phyloP scores from a whole-genome alignment of 2,329 filamentous ascomycete genomes.

The Keithomyces neogunnii region DNA sequence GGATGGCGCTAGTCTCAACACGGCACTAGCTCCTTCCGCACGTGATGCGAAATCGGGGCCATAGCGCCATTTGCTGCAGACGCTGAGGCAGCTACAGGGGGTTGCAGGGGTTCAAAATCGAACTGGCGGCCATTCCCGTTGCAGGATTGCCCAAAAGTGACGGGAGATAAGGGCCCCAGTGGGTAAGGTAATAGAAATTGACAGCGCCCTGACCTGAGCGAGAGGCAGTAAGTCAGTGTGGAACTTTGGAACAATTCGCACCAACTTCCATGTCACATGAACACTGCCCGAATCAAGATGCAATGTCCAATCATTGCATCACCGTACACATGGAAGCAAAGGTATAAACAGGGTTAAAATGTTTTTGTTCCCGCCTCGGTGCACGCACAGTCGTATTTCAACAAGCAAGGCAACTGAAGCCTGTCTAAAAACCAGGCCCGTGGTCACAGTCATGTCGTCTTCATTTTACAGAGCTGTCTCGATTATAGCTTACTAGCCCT shows the following conservation, averaged over 20 bases:
- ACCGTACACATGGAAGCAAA: too few relatives aligned
- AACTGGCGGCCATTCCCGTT: not conserved
- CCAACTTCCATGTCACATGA: too few relatives aligned
- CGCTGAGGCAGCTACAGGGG: not conserved
- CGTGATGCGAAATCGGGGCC: slow-evolving; percentile 14
- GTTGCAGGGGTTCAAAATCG: not conserved
- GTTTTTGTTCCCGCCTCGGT: too few relatives aligned
- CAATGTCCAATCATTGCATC: too few relatives aligned
- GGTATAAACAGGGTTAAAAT: too few relatives aligned
- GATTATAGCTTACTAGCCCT: not conserved
- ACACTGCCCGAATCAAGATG: too few relatives aligned
- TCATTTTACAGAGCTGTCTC: not conserved
- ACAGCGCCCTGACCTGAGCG: not conserved
- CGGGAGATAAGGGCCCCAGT: not conserved
- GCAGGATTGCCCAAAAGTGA: not conserved
- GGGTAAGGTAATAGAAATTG: slow-evolving; percentile 1
- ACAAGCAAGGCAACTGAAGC: too few relatives aligned
- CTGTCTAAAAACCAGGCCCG: not conserved
- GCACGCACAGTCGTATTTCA: too few relatives aligned
- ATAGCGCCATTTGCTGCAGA: not conserved
- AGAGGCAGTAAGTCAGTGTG: too few relatives aligned
- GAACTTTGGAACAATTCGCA: too few relatives aligned
- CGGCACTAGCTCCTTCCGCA: slow-evolving; percentile 14
- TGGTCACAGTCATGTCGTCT: not conserved
- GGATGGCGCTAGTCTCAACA: slow-evolving; percentile 23